phyloP scores from a whole-genome alignment of 2,329 filamentous ascomycete species.

The Didymella sp. region DNA sequence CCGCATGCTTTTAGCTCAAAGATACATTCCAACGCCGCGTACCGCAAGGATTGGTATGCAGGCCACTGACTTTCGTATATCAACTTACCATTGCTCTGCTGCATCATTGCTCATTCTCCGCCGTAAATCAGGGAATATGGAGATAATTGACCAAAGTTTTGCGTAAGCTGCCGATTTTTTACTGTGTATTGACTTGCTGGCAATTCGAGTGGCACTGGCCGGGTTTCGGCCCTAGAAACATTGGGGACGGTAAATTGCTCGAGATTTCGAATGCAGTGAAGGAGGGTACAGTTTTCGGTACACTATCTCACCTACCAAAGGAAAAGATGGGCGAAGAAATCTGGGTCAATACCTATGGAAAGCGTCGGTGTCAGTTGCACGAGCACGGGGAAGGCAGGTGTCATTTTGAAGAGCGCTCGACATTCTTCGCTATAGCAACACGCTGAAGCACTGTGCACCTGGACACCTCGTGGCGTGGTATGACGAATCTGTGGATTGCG shows the following conservation, averaged over 20 bases:
- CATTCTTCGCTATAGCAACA: no score
- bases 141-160: no score
- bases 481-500: no score
- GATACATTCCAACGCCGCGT: neutral
- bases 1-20: neutral
- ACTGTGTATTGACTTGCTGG: neutral
- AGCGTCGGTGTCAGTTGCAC: neutral
- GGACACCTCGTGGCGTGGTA: no score
- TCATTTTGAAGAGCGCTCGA: no score
- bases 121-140: no score
- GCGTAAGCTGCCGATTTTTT: neutral
- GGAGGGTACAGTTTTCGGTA: neutral
- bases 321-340: neutral
- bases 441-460: no score
- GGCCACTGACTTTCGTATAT: neutral
- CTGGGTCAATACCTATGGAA: neutral
- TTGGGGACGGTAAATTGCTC: neutral
- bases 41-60: neutral
- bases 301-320: neutral
- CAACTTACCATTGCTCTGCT: neutral
- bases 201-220: neutral
- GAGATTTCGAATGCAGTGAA: neutral
- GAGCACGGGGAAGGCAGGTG: neutral
- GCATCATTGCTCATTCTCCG: no score
- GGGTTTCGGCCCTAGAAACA: neutral